Base-by-base conservation (phyloP, 2,329 filamentous ascomycete species). In the Zymoseptoria tritici region DNA sequence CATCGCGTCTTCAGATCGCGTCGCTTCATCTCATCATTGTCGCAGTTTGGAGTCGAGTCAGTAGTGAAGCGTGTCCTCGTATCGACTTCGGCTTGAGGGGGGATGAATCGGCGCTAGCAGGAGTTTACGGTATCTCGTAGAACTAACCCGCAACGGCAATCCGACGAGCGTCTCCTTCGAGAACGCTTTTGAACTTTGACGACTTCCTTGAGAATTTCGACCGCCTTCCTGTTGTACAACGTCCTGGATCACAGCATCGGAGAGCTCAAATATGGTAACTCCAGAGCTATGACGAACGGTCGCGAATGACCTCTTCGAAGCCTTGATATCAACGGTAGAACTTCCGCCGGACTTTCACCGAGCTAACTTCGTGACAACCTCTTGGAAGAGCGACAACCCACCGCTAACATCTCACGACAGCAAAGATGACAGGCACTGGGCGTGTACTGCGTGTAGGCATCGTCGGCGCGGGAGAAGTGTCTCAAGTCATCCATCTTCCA, bases 401-500 rank as follows among this genome's bases (percentile, higher is more conserved):
- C 2, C 21, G 4, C 21, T 22, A 22, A 22, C 21, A 2, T 22
- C 4, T 22, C 36, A 46, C 11, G 5, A 46, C 36, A 6, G 13
- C 36, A 46, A 46, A 9, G 4, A 46, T 46, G 36, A 1, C 36
- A 16, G 36, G 13, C 11, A 46, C 36, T 16, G 36, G 36, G 16
- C 36, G 36, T 42, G 42, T 60, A 55, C 55, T 71, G 3, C 61
- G 67, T n/a, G 74, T 79, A 8, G 78, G 77, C 52, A 68, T 80
- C 53, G 74, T 80, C 36, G 79, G 80, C 5, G 77, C 77, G 54
- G 80, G 81, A 22, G 77, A 82, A 51, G 69, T 70, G 4, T 67
- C 69, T 4, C 68, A 71, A 54, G 79, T 81, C 42, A 76, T 79
- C 26, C 82, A 85, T 66, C 77, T 85, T 6, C 81, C 80, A 0